phyloP scores from a whole-genome alignment of 2,329 filamentous ascomycete genomes.

The Aspergillus spinulosporus region DNA sequence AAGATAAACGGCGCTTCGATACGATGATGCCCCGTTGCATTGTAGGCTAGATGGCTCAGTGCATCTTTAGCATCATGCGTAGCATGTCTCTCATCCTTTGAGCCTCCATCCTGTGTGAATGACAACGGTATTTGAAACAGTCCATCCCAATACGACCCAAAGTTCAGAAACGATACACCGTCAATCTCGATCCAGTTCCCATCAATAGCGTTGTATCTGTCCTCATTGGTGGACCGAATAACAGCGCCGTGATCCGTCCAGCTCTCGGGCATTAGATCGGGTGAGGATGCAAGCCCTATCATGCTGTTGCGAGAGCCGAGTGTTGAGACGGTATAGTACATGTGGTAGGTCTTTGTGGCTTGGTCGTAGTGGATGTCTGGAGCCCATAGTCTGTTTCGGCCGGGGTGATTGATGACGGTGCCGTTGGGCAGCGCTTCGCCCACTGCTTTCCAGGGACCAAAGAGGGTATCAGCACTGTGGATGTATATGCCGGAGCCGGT shows the following conservation, averaged over 20 bases:
- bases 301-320: neutral
- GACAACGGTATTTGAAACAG: constrained; percentile 60
- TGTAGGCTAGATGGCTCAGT: constrained; percentile 54
- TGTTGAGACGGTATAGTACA: constrained; percentile 5
- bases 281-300: constrained; percentile 1
- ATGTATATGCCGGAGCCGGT: neutral
- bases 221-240: neutral
- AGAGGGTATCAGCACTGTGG: neutral
- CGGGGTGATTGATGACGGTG: neutral
- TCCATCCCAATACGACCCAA: constrained; percentile 69
- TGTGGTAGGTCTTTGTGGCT: neutral
- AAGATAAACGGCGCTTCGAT: constrained; percentile 61
- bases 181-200: neutral
- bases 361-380: neutral
- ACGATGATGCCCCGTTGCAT: constrained; percentile 53
- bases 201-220: constrained; percentile 3
- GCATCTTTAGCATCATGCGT: neutral
- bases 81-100: neutral
- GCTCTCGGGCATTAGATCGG: neutral
- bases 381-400: neutral
- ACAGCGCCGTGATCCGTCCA: constrained; percentile 6
- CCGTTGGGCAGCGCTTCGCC: neutral
- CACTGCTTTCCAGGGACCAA: neutral
- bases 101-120: constrained; percentile 26
- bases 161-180: constrained; percentile 32